phyloP scores from a whole-genome alignment of 139 green algal genomes.

The Desmodesmus armatus region DNA sequence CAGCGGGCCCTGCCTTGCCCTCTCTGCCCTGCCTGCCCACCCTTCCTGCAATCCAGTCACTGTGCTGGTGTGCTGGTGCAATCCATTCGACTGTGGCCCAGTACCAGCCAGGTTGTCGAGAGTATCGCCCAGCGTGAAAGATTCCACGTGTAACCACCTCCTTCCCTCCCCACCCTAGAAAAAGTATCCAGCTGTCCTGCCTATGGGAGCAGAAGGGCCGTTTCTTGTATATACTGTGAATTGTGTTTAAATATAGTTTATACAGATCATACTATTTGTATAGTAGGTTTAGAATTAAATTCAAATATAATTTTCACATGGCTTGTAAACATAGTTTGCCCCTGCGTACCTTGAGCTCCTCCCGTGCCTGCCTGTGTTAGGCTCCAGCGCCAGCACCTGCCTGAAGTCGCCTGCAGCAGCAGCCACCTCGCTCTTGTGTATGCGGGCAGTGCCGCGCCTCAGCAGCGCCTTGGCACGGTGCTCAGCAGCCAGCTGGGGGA shows the following conservation, averaged over 20 bases:
- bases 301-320: too few relatives aligned
- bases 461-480: conserved; percentile 70
- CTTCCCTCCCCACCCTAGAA: too few relatives aligned
- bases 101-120: too few relatives aligned
- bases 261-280: not conserved
- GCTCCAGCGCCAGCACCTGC: conserved; percentile 59
- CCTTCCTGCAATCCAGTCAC: too few relatives aligned
- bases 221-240: not conserved
- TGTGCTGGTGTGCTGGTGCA: too few relatives aligned
- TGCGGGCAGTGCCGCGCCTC: conserved; percentile 61
- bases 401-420: conserved; percentile 62
- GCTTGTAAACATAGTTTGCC: not conserved
- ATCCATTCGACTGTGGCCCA: too few relatives aligned
- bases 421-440: conserved; percentile 56
- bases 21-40: too few relatives aligned
- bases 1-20: too few relatives aligned
- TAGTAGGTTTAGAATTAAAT: not conserved
- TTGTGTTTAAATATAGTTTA: not conserved
- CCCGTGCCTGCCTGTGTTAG: conserved; percentile 66
- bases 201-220: not conserved
- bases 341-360: conserved; percentile 64
- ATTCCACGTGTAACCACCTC: too few relatives aligned
- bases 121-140: too few relatives aligned
- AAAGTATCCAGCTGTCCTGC: not conserved
- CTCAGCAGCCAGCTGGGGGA: conserved; percentile 44